Percentiles rank a stretch among this genome's conserved stretches.
Conservation (phyloP, 2,329 filamentous ascomycete genomes). For the Cytospora piceae region DNA sequence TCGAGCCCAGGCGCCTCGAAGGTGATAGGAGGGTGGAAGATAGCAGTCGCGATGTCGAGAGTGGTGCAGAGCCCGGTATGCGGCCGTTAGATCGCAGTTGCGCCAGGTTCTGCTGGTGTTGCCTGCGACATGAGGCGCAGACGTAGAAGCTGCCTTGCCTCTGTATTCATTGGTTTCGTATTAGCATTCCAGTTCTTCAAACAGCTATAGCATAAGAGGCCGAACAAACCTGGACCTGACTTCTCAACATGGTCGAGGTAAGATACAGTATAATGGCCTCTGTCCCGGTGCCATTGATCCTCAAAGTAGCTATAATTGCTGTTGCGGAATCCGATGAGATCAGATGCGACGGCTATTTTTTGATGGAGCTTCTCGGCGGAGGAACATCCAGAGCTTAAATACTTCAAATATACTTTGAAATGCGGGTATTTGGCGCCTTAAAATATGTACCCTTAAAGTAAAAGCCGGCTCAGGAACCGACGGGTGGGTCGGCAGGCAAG, state of each 20-base stretch:
- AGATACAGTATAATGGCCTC: neutral
- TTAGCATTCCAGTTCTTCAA: neutral
- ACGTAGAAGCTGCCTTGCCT: constrained; percentile 45
- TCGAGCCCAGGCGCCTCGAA: neutral
- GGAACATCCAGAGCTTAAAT: neutral
- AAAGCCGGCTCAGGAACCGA: neutral
- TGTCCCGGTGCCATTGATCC: constrained; percentile 6
- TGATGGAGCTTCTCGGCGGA: constrained; percentile 9
- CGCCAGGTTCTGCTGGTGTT: constrained; percentile 29
- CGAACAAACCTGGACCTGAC: constrained; percentile 24
- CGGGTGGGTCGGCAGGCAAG: constrained; percentile 8
- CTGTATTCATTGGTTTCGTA: constrained; percentile 33
- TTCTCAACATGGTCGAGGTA: constrained; percentile 27
- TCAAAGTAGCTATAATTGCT: neutral
- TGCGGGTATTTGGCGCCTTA: too few relatives aligned
- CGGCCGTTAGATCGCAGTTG: constrained; percentile 15
- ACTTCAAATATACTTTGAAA: neutral
- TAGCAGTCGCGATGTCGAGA: constrained; percentile 6
- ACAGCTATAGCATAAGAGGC: too few relatives aligned
- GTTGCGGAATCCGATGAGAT: constrained; percentile 9
- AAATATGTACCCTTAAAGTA: neutral
- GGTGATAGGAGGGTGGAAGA: constrained; percentile 1
- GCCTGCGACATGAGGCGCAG: constrained; percentile 46
- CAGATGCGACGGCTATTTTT: constrained; percentile 23
- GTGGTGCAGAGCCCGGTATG: neutral